These are phyloP conservation scores for Hymenoscyphus fraxineus DNA, from an alignment of 2,329 filamentous ascomycete genomes.

Conservation along the genomic window DNA sequence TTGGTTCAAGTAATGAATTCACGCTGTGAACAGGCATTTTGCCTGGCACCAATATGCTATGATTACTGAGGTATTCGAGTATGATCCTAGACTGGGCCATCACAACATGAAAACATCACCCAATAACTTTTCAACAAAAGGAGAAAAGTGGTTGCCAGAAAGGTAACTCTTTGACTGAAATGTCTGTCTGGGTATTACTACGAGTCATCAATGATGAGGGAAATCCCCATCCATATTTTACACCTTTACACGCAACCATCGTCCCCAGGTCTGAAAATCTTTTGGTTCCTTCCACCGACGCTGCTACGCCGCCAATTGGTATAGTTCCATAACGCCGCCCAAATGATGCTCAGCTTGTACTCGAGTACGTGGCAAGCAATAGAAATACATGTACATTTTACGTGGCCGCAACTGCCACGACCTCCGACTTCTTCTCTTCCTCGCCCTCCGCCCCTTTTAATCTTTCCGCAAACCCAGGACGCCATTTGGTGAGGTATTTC, in stretches of 20 bases:
- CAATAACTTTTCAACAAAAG: too few relatives aligned
- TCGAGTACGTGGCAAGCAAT: not conserved
- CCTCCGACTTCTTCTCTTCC: constrained; percentile 19
- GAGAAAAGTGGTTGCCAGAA: not conserved
- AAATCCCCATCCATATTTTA: not conserved
- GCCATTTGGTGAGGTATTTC: constrained; percentile 60
- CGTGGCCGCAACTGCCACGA: constrained; percentile 8
- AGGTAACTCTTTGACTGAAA: not conserved
- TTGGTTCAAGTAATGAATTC: too few relatives aligned
- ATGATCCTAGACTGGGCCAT: too few relatives aligned
- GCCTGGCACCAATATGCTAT: too few relatives aligned
- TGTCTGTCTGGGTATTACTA: not conserved
- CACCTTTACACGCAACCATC: not conserved
- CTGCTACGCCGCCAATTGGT: constrained; percentile 6
- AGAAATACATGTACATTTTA: constrained; percentile 14
- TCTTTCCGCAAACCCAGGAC: constrained; percentile 40
- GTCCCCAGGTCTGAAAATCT: not conserved
- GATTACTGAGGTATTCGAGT: too few relatives aligned
- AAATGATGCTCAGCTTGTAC: constrained; percentile 12
- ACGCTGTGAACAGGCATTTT: too few relatives aligned
- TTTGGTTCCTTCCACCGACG: not conserved
- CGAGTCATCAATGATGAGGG: not conserved
- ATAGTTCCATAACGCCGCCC: constrained; percentile 15
- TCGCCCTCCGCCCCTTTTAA: constrained; percentile 17
- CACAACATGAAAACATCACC: too few relatives aligned